phyloP scores from a whole-genome alignment of 306 rosid species.

The Benincasa hispida region DNA sequence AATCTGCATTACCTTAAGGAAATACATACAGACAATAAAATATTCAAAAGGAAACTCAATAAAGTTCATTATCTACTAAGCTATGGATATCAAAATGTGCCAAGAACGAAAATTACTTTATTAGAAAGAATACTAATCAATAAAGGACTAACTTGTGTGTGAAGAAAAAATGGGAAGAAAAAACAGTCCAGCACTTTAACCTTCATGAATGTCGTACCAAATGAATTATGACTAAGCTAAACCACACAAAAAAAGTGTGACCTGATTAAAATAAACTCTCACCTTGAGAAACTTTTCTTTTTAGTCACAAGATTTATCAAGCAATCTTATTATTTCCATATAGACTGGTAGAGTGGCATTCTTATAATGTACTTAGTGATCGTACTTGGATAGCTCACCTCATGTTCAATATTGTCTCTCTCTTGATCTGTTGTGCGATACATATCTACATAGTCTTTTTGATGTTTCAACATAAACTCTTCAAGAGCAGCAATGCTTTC shows the following conservation, averaged over 20 bases:
- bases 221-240: neutral
- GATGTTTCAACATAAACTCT: constrained; percentile 67
- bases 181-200: neutral
- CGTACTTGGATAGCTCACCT: constrained; percentile 40
- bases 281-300: neutral
- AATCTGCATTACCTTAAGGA: neutral
- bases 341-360: neutral
- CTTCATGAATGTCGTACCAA: neutral
- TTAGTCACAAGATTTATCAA: neutral
- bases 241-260: neutral
- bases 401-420: constrained; percentile 93
- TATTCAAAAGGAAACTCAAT: neutral
- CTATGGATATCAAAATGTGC: neutral
- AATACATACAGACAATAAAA: constrained; percentile 5
- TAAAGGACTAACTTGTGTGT: neutral
- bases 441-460: constrained; percentile 83
- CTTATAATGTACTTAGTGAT: neutral
- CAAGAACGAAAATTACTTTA: neutral
- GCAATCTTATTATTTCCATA: neutral
- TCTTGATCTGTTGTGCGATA: constrained; percentile 90
- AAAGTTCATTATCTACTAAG: neutral
- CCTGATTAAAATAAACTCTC: neutral
- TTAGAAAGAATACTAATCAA: neutral
- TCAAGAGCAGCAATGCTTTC: constrained; percentile 77
- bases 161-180: neutral